Conservation (phyloP, 2,329 filamentous ascomycete genomes). For the Proliferodiscus dingleyae region DNA sequence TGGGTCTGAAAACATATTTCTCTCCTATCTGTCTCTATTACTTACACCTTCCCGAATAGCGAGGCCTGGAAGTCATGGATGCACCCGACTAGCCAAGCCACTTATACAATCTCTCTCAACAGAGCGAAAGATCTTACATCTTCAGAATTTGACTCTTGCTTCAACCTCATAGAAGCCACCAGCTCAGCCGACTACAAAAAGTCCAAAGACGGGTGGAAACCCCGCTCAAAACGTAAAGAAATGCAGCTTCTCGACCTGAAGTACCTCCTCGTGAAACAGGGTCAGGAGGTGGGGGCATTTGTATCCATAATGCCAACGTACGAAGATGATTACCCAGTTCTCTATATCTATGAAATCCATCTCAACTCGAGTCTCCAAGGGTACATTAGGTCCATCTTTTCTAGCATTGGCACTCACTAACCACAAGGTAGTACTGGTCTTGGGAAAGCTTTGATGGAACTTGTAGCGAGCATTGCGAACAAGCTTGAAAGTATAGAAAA, state of each 20-base stretch:
- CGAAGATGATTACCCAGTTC: slow-evolving; percentile 59
- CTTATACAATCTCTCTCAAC: slow-evolving; percentile 43
- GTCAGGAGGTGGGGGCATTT: slow-evolving; percentile 45
- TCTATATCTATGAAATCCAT: slow-evolving; percentile 80
- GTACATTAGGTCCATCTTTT: slow-evolving; percentile 31
- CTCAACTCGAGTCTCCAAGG: slow-evolving; percentile 52
- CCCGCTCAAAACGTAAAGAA: slow-evolving; percentile 55
- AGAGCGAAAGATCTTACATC: slow-evolving; percentile 36
- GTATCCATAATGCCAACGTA: slow-evolving; percentile 68
- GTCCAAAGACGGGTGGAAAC: slow-evolving; percentile 61
- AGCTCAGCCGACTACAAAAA: slow-evolving; percentile 59
- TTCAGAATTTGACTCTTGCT: slow-evolving; percentile 49
- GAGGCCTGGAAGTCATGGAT: slow-evolving; percentile 38
- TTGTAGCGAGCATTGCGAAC: slow-evolving; percentile 48
- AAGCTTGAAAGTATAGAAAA: slow-evolving; percentile 54
- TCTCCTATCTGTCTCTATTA: neutral
- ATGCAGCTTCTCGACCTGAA: slow-evolving; percentile 64
- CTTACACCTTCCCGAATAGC: slow-evolving; percentile 1
- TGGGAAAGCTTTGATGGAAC: slow-evolving; percentile 53
- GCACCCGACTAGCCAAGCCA: slow-evolving; percentile 41
- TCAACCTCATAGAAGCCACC: slow-evolving; percentile 55
- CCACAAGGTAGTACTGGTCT: slow-evolving; percentile 52
- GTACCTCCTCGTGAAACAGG: slow-evolving; percentile 57
- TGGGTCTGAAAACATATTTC: neutral
- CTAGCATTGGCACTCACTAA: neutral